Base-by-base conservation (phyloP, 352 stramenopile species). In the Globisporangium canariense region DNA sequence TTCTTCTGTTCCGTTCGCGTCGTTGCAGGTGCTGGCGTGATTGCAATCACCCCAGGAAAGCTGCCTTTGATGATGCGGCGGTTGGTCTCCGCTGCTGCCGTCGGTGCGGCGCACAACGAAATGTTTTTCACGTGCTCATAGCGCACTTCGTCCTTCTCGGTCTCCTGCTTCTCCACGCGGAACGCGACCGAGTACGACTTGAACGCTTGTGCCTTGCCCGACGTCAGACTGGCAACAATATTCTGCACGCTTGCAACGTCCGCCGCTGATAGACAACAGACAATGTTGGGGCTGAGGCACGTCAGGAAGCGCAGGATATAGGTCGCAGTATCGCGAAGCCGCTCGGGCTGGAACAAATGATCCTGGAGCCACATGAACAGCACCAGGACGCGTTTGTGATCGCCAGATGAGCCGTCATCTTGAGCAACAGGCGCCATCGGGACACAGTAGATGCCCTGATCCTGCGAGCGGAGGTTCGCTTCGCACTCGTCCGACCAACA, bases 341-440 rank as follows among this genome's bases (percentile, higher is more conserved):
- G 68, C 36, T 61, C 55, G 13, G 75, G 76, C 0, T 61, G 53
- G 57, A 92, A 90, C 25, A 78, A 51, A 3, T 57, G 36, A 47
- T 87, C 73, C 43, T 77, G 45, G 0, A 93, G 61, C 82, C 85
- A 94, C 3, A 71, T 62, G 66, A 92, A 94, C 20, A 92, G 11
- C 1, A 90, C 65, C 11, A 91, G 51, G 9, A 41, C 60, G 30
- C 50, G 45, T 10, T 47, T 49, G 14, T 56, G 38, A n/a, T 22
- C 25, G 51, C 41, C 34, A 14, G 61, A 45, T 45, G 51, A 38
- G 36, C 43, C 32, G 38, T 22, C 49, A 16, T 46, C 22, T 16
- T 11, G 16, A 8, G 38, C 13, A 18, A 5, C 2, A 25, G 5
- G 36, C n/a, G 18, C 38, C 32, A 45, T 28, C 18, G 58, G 58